Base-by-base conservation (phyloP, 345 rosid species). In the Aquilaria sinensis region DNA sequence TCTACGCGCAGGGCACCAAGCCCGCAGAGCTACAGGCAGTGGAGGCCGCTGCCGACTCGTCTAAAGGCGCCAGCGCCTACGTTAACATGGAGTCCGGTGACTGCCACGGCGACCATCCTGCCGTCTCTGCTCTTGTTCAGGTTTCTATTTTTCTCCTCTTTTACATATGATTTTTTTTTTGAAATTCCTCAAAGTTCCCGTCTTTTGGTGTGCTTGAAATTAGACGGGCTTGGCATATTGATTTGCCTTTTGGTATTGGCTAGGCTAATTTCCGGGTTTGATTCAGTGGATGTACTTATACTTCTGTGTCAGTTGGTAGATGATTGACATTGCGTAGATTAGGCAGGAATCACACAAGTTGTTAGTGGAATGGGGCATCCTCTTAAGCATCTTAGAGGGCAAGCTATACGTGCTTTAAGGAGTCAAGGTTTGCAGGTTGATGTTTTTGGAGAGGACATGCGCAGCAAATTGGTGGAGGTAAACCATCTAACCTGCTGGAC, bases 291-390 rank as follows among this genome's bases (percentile, higher is more conserved):
- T 37, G 43, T 37, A 37, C 37, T 51, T 31, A 34, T 34, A 51
- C 10, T 62, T 5, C 33, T 43, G 10, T 65, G 58, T 53, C 8
- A 56, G 60, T 47, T n/a, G 32, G 46, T 12, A 31, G 69, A 56
- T 76, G 51, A 62, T 63, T 75, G 84, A 70, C 69, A 56, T 76
- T 72, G 59, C 78, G 31, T 76, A 77, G 73, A 82, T 84, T 86
- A 90, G 98, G 99, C 96, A 75, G 95, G 97, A 68, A 72, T 90
- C 57, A 64, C 68, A 46, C 71, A 97, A 68, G 97, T 81, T 66
- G 97, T 90, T 64, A 72, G 90, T 59, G 97, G 97, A 56, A 88
- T 94, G 66, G 85, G 97, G 76, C 85, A 94, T 70, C 97, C 99
- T 47, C 67, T 94, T 63, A 75, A 66, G 72, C 99, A 94, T 81